Base-by-base conservation (phyloP, 1,284 basidiomycete genomes). In the Ustilago loliicola region DNA sequence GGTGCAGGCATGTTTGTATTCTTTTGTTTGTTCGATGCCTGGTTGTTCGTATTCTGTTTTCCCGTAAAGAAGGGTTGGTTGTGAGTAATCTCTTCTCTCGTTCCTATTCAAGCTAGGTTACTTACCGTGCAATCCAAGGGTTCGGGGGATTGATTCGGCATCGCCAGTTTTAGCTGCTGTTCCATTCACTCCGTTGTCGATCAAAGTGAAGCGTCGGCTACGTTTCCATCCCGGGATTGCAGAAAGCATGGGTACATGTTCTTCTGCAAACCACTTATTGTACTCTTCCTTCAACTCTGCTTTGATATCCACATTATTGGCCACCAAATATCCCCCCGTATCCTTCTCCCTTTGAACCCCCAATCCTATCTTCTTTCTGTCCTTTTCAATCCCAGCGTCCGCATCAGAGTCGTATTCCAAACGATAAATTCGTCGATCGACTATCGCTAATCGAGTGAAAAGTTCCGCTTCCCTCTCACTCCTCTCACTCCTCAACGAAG, bases 381-480 rank as follows among this genome's bases (percentile, higher is more conserved):
- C 7, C 15, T 32, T 60, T 1, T 15, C n/a, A 52, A 68, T 61
- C 9, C 27, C 38, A 3, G 23, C 29, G 13, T 81, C 79, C 1
- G 4, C 0, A 27, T 72, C 63, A 13, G 45, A 57, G 42, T 86
- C 82, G 36, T 80, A 81, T 30, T 85, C 66, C 8, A 82, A 70
- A 34, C 77, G 59, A 62, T 85, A 85, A 47, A 86, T 87, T 2
- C 87, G 40, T 27, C 87, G 77, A 66, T 88, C 87, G 45, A 88
- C 80, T 2, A 83, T 76, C 7, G 72, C 86, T 21, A 88, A 65
- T 3, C 85, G 72, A 0, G 69, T 68, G 29, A 88, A 83, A 50
- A 88, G 65, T 15, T 82, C 85, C 3, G 84, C 86, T 69, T 88
- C 87, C 21, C 87, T 76, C 9, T 67, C 69, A 6, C 82, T 84